Conservation (phyloP, 805 yeast species). For the Zygosaccharomyces bisporus region DNA sequence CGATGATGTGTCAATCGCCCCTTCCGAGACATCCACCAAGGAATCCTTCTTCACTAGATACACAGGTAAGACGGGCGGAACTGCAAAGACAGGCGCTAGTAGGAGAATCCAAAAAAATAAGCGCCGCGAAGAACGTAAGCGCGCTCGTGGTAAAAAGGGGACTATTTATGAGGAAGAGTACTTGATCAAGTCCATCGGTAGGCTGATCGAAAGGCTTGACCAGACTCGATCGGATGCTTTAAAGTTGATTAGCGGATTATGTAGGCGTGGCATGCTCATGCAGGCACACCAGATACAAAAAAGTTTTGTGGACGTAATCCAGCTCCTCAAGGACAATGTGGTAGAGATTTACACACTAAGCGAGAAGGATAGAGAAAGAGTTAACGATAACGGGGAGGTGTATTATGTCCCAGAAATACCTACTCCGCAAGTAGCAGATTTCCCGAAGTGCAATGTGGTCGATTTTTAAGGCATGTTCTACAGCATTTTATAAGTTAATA, state of each 20-base stretch:
- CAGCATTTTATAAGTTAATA: background rate
- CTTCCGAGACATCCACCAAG: conserved; percentile 87
- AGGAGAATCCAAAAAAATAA: conserved; percentile 88
- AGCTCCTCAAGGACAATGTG: conserved; percentile 54
- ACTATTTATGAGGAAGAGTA: conserved; percentile 97
- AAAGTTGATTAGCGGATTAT: conserved; percentile 66
- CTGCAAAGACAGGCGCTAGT: conserved; percentile 95
- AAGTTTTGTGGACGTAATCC: conserved; percentile 54
- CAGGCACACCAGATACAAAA: conserved; percentile 82
- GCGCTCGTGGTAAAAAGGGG: conserved; percentile 96
- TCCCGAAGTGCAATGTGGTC: conserved; percentile 53
- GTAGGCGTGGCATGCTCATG: conserved; percentile 66
- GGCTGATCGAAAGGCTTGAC: conserved; percentile 77
- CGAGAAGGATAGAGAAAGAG: conserved; percentile 82
- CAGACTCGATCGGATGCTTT: conserved; percentile 72
- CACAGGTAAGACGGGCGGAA: conserved; percentile 93
- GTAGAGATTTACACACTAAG: conserved; percentile 76
- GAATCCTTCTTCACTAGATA: conserved; percentile 93
- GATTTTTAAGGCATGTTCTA: conserved; percentile 44
- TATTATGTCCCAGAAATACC: conserved; percentile 76
- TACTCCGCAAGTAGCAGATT: conserved; percentile 59
- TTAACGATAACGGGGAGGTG: conserved; percentile 83
- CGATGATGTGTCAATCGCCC: conserved; percentile 92
- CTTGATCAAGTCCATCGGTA: conserved; percentile 78
- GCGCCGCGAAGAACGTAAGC: conserved; percentile 92